Conservation (phyloP, 768 basidiomycete species). For the Suillus sp. region DNA sequence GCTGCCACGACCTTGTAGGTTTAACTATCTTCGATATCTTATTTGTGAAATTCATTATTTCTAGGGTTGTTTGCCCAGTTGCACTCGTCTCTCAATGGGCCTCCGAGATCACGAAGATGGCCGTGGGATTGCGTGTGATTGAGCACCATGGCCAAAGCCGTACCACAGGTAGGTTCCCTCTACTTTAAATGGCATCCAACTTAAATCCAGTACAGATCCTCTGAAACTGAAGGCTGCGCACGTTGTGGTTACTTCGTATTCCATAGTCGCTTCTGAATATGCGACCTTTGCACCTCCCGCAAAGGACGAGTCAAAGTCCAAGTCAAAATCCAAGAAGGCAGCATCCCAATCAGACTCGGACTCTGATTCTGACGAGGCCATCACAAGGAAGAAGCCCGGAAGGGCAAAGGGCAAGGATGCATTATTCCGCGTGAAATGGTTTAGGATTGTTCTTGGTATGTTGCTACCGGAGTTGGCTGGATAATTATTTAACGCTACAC, state of each 20-base stretch:
- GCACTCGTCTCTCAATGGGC: conserved; percentile 92
- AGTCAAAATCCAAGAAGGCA: conserved; percentile 38
- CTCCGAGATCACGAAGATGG: conserved; percentile 76
- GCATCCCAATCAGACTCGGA: conserved; percentile 33
- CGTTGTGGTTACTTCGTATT: conserved; percentile 87
- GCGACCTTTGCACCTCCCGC: conserved; percentile 48
- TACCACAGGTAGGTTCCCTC: conserved; percentile 54
- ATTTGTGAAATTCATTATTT: background rate
- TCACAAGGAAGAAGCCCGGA: conserved; percentile 39
- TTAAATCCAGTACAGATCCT: conserved; percentile 47
- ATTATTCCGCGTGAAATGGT: conserved; percentile 81
- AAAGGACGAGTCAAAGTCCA: conserved; percentile 57
- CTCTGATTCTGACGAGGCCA: conserved; percentile 40
- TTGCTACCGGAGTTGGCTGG: background rate
- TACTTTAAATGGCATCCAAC: conserved; percentile 1
- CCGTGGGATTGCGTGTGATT: conserved; percentile 63
- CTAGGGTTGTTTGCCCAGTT: conserved; percentile 85
- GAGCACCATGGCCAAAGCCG: conserved; percentile 84
- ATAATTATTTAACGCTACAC: background rate
- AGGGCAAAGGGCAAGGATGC: conserved; percentile 56
- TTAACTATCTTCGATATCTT: background rate
- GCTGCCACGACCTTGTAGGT: conserved; percentile 70
- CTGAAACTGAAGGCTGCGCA: conserved; percentile 53
- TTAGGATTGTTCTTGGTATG: conserved; percentile 81
- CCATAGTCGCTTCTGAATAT: conserved; percentile 80